Evolutionary conservation across 2,329 filamentous ascomycete species (phyloP), one percentile per base, ranked within the genome.

Genomic region (Thielaviopsis musarum): DNA sequence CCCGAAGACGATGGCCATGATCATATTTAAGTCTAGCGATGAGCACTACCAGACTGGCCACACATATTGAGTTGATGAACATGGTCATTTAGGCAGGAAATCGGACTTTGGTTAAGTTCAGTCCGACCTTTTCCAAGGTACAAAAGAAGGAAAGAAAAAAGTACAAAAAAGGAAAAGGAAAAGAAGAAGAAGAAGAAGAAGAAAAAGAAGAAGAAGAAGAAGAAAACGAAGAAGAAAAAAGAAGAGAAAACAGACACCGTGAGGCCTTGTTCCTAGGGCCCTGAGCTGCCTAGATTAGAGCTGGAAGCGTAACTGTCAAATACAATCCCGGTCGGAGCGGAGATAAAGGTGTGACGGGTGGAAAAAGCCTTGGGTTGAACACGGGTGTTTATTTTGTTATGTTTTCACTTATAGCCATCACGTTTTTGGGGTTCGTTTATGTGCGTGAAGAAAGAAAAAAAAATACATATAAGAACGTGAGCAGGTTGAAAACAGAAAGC

Each of bases 11-110:
- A 28, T 2, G 38, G 13, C 19, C 7, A 41, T 19, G 19, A 9
- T 4, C 28, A 24, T 48, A 28, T 21, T 24, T 30, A 19, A 19
- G 49, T 38, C 3, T 6, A 21, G 7, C 24, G 30, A 34, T 34
- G 30, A 10, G 10, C 30, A 34, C 30, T 10, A 2, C 30, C 30
- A 9, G 30, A 12, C 30, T 7, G 30, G 30, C 9, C 30, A 34
- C 2, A 12, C 5, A 34, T 2, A 12, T 10, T 34, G 4, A 3
- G 30, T 5, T 34, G 9, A 7, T 34, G 10, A 12, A 10, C 52
- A 34, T 34, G 15, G 24, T 48, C 49, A 48, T 58, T 59, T 59
- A 59, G 57, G 57, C 57, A 59, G 57, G 38, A 49, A 59, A 59
- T 17, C 24, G 45, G 49, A 28, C 49, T 21, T 34, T 52, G 56